Percentiles rank a stretch among this genome's conserved stretches.
Evolutionary conservation across 352 stramenopile genomes (phyloP).

Genomic region (Phytophthora crassamura): DNA sequence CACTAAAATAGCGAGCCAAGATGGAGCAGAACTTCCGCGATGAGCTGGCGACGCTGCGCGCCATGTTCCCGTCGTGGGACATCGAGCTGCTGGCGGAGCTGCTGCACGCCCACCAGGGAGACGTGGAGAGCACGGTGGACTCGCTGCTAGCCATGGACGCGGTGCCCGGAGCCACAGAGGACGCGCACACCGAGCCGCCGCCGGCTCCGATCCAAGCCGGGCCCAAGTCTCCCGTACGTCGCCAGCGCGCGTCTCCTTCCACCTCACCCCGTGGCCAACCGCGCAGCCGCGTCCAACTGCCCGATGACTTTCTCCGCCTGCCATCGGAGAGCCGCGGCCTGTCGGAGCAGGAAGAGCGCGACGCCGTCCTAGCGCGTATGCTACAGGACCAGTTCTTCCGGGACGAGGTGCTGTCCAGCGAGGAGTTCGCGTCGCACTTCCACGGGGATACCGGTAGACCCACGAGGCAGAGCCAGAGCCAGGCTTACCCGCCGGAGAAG

Average conservation of each 20-base stretch:
- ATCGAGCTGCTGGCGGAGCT: slow-evolving; percentile 60
- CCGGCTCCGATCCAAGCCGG: slow-evolving; percentile 20
- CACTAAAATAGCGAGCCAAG: slow-evolving; percentile 26
- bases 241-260: slow-evolving; percentile 18
- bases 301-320: slow-evolving; percentile 78
- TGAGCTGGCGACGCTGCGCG: slow-evolving; percentile 65
- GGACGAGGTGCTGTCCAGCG: slow-evolving; percentile 68
- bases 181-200: slow-evolving; percentile 6
- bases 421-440: slow-evolving; percentile 84
- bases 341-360: slow-evolving; percentile 74
- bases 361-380: slow-evolving; percentile 79
- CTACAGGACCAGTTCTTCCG: slow-evolving; percentile 88
- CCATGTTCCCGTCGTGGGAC: slow-evolving; percentile 86
- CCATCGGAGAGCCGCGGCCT: slow-evolving; percentile 42
- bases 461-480: slow-evolving; percentile 21
- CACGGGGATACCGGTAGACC: slow-evolving; percentile 28
- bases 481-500: slow-evolving; percentile 57
- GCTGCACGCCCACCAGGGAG: slow-evolving; percentile 68
- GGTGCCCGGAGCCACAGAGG: slow-evolving; percentile 8
- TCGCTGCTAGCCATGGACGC: slow-evolving; percentile 76
- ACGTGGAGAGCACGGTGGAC: slow-evolving; percentile 81
- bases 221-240: slow-evolving; percentile 11
- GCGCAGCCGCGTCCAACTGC: slow-evolving; percentile 46
- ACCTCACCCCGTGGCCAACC: slow-evolving; percentile 21
- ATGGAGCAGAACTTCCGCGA: slow-evolving; percentile 73